Evolutionary conservation across 148 eudicot genomes (phyloP), one percentile per base, ranked within the genome.

Genomic region (Camellia sinensis): DNA sequence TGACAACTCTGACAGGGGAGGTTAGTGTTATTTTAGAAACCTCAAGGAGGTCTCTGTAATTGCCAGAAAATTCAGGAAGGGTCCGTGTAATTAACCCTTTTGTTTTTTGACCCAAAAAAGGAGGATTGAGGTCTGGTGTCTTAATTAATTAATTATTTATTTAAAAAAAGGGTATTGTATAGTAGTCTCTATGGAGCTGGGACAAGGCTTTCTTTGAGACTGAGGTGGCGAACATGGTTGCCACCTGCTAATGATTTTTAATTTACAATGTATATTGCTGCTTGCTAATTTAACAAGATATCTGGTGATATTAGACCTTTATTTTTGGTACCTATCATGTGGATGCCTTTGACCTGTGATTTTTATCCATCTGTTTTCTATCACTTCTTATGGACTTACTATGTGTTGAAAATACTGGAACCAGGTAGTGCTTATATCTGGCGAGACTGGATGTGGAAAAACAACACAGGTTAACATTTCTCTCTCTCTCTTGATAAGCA

Each of bases 391-490:
- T 44, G 43, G 29, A 68, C 52, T 82, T 40, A 50, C 62, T 9
- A 2, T 67, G 37, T 82, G 81, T 73, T 81, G 54, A 17, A 7
- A 73, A 62, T 69, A 62, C 74, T 53, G 63, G 78, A 77, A 79
- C 74, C 92, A 96, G 99, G 98, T 96, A 14, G 97, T 96, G 75
- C 97, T 96, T 67, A 89, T 96, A 85, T 89, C 93, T 85, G 99
- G 99, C 73, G 98, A 91, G 92, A 96, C 99, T 83, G 99, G 99
- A 37, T 96, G 99, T 76, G 99, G 99, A 73, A 96, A 96, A 83
- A 96, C 99, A 72, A 96, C 99, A 57, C 99, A 96, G 98, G 99
- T 93, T 74, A n/a, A 17, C 50, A 40, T 45, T 40, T 56, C 59
- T 21, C 14, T 71, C 45, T 18, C 29, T 69, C 41, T 43, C 73